phyloP scores from a whole-genome alignment of 805 yeast species.

The Starmerella khaoyaiensis region DNA sequence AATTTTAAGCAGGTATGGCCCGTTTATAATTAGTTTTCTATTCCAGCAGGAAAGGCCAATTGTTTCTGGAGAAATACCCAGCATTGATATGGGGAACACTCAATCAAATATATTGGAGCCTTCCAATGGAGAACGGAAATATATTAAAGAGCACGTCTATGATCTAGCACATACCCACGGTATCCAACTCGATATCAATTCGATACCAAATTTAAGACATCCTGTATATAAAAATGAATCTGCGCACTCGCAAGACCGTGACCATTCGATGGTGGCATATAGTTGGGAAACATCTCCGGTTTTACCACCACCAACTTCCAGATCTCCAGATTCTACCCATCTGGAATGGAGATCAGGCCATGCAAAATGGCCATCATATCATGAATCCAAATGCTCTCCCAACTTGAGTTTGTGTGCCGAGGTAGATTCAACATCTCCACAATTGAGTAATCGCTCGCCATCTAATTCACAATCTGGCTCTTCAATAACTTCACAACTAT shows the following conservation, averaged over 20 bases:
- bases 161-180: too few relatives aligned
- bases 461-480: constrained; percentile 6
- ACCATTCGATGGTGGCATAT: not conserved
- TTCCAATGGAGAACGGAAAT: too few relatives aligned
- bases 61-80: too few relatives aligned
- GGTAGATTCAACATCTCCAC: not conserved
- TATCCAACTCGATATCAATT: constrained; percentile 11
- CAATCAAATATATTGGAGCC: too few relatives aligned
- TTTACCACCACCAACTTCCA: constrained; percentile 2
- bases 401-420: not conserved
- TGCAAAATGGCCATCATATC: constrained; percentile 3
- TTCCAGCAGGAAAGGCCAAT: too few relatives aligned
- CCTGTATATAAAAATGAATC: constrained; percentile 1
- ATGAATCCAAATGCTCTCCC: constrained; percentile 1
- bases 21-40: too few relatives aligned
- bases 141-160: too few relatives aligned
- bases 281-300: constrained; percentile 1
- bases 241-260: too few relatives aligned
- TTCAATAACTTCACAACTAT: constrained; percentile 13
- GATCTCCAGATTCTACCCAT: not conserved
- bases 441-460: not conserved
- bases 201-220: constrained; percentile 14
- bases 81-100: too few relatives aligned
- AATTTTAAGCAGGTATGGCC: not conserved
- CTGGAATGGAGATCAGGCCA: constrained; percentile 9